Conservation (phyloP, 2,329 filamentous ascomycete genomes). For the Paraphaeosphaeria minitans region DNA sequence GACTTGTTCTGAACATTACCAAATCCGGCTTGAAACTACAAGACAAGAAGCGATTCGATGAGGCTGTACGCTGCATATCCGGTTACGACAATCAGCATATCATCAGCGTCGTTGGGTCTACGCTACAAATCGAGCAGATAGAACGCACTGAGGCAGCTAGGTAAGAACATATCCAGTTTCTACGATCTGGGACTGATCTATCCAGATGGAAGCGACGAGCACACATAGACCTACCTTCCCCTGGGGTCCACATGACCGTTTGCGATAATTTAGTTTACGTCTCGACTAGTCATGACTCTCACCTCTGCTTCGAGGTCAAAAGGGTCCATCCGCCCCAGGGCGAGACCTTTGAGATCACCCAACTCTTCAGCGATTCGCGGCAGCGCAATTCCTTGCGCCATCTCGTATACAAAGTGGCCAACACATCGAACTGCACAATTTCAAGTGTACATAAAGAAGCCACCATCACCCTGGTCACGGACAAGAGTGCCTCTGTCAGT, state of each 20-base stretch:
- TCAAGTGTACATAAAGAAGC: conserved; percentile 1
- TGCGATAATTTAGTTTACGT: conserved; percentile 56
- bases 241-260: conserved; percentile 57
- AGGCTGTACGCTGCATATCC: conserved; percentile 41
- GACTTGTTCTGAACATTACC: conserved; percentile 35
- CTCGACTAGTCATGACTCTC: conserved; percentile 60
- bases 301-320: conserved; percentile 54
- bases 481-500: conserved; percentile 39
- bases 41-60: conserved; percentile 47
- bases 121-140: conserved; percentile 37
- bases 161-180: conserved; percentile 15
- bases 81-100: conserved; percentile 32
- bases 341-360: conserved; percentile 23
- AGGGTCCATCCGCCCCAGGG: conserved; percentile 44
- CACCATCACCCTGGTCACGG: conserved; percentile 39
- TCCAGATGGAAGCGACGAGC: conserved; percentile 49
- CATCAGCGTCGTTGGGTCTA: conserved; percentile 33
- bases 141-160: conserved; percentile 23
- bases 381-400: conserved; percentile 35
- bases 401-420: conserved; percentile 22
- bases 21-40: conserved; percentile 56
- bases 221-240: conserved; percentile 52
- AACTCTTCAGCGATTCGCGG: conserved; percentile 38
- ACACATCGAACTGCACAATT: neutral
- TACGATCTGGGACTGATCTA: conserved; percentile 6